Evolutionary conservation across 140 eudicot species (phyloP).

Genomic region (Stevia rebaudiana): DNA sequence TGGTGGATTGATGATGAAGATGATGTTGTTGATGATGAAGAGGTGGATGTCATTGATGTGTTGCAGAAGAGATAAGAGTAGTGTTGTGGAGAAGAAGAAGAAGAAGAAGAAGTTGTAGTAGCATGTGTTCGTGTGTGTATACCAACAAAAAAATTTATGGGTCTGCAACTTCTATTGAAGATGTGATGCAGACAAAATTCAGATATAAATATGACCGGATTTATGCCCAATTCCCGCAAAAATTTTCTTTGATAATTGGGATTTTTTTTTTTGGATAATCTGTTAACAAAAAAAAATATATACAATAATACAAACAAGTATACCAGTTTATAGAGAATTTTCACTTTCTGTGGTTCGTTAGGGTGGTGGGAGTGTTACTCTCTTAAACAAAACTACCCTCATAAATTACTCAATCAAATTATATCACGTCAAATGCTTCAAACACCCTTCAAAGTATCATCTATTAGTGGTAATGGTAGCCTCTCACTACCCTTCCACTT

Average conservation of each 20-base stretch:
- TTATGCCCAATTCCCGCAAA: neutral
- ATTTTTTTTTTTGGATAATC: neutral
- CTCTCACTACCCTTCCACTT: too few species aligned
- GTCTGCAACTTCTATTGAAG: too few species aligned
- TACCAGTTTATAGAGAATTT: too few species aligned
- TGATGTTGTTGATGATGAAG: conserved; percentile 33
- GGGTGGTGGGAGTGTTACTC: too few species aligned
- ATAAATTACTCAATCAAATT: too few species aligned
- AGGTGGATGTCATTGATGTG: conserved; percentile 33
- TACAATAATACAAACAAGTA: too few species aligned
- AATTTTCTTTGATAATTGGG: neutral
- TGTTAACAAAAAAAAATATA: too few species aligned
- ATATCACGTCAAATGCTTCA: too few species aligned
- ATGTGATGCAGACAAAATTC: conserved; percentile 31
- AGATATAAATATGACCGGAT: neutral
- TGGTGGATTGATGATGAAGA: conserved; percentile 25
- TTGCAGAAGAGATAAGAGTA: conserved; percentile 3
- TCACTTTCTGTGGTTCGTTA: too few species aligned
- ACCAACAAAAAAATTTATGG: conserved; percentile 30
- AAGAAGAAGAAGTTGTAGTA: conserved; percentile 23
- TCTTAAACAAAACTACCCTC: too few species aligned
- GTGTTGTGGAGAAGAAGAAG: conserved; percentile 16
- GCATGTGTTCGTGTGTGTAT: conserved; percentile 30
- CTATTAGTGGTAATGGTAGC: too few species aligned
- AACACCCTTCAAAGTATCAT: too few species aligned